These are phyloP conservation scores for Globisporangium camurandrum DNA, from an alignment of 352 stramenopile species.

Conservation along the genomic window DNA sequence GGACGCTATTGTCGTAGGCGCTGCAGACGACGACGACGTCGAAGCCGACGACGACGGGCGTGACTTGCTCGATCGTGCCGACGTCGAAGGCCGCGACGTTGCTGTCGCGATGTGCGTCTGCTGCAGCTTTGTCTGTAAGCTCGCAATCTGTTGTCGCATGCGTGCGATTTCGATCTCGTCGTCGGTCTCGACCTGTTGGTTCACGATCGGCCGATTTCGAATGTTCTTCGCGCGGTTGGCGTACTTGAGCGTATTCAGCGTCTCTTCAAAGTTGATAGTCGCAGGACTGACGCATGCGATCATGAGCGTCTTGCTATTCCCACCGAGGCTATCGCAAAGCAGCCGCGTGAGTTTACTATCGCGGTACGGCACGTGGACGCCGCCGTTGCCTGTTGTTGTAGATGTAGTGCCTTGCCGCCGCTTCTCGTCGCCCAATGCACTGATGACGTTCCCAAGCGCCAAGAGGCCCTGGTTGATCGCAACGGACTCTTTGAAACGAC, in stretches of 20 bases:
- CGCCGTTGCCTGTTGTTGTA: slow-evolving; percentile 12
- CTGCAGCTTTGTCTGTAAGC: slow-evolving; percentile 61
- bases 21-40: not conserved
- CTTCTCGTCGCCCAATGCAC: slow-evolving; percentile 87
- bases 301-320: slow-evolving; percentile 89
- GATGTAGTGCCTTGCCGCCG: slow-evolving; percentile 30
- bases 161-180: slow-evolving; percentile 49
- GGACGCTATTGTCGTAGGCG: too few species aligned
- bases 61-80: not conserved
- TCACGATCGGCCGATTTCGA: slow-evolving; percentile 98
- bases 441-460: slow-evolving; percentile 95
- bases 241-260: slow-evolving; percentile 97
- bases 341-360: slow-evolving; percentile 89
- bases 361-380: slow-evolving; percentile 82
- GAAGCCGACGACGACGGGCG: not conserved
- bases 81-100: not conserved
- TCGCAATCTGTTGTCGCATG: slow-evolving; percentile 74
- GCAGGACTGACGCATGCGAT: slow-evolving; percentile 82
- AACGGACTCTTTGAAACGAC: slow-evolving; percentile 90
- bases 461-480: slow-evolving; percentile 95
- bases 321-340: slow-evolving; percentile 81
- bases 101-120: slow-evolving; percentile 12
- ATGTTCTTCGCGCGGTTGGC: slow-evolving; percentile 99
- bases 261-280: slow-evolving; percentile 90
- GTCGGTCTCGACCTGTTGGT: slow-evolving; percentile 62